Base-by-base conservation (phyloP, 192 early-diverging fungal genomes). In the Mortierella alpina region DNA sequence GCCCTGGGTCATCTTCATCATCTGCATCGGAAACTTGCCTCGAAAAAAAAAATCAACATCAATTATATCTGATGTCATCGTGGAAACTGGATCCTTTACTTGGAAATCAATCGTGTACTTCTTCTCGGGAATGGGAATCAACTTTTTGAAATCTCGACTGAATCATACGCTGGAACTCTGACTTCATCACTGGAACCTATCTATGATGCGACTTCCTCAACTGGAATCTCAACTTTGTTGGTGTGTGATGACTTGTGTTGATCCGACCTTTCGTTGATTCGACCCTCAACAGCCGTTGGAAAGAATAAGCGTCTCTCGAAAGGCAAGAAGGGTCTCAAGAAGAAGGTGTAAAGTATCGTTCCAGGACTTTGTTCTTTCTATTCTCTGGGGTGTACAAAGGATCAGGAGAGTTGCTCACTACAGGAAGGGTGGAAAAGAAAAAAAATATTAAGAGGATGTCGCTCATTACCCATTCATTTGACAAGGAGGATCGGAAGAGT, bases 281-380 rank as follows among this genome's bases (percentile, higher is more conserved):
- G 50, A 39, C 41, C 17, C 4, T 59, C 81, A 54, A 84, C 88
- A 87, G 92, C 93, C 78, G 89, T 94, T 82, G 93, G 93, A 84
- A 94, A 94, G 89, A 94, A 94, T 85, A 94, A 94, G 93, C 94
- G 96, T 87, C 90, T 98, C 75, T 96, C 95, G 82, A 98, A 98
- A 90, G 96, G 96, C 83, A 98, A 97, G 90, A 98, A 98, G 94
- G 96, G 96, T 78, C 88, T 96, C 80, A 98, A 98, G 94, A 98
- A 98, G 95, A 98, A 96, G 93, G 91, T 94, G 93, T 91, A 93
- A 90, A 90, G 92, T 78, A 78, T 86, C 72, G 67, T 72, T 73
- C 52, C 68, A 66, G 58, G 71, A 64, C 48, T 44, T 9, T 9
- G n/a, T 56, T 31, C 12, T 46, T 41, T 31, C 31, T 31, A 1